phyloP scores from a whole-genome alignment of 305 asterid genomes.

The Fraxinus platypoda region DNA sequence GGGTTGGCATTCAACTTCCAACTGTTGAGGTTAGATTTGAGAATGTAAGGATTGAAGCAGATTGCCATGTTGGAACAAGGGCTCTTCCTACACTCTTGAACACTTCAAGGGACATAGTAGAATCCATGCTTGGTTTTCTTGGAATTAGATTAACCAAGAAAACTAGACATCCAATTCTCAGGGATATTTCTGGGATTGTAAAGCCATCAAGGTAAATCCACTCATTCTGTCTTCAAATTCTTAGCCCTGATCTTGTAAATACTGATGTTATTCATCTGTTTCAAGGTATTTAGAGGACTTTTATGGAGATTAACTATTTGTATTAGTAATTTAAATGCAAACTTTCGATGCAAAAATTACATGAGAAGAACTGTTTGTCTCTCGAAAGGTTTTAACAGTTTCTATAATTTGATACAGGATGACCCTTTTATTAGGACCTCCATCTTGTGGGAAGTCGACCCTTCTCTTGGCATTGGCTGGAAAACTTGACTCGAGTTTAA shows the following conservation, averaged over 20 bases:
- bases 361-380: neutral
- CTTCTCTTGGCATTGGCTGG: conserved; percentile 64
- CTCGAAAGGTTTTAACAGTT: neutral
- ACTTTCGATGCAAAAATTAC: neutral
- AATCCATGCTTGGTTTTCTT: conserved; percentile 35
- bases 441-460: conserved; percentile 61
- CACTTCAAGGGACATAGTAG: conserved; percentile 47
- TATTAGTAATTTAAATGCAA: neutral
- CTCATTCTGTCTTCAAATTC: neutral
- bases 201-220: conserved; percentile 54
- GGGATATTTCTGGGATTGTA: conserved; percentile 52
- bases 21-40: conserved; percentile 61
- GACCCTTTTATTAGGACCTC: conserved; percentile 66
- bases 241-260: neutral
- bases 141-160: conserved; percentile 44
- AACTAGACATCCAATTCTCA: conserved; percentile 49
- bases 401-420: conserved; percentile 36
- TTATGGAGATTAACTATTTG: neutral
- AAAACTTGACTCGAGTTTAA: conserved; percentile 49
- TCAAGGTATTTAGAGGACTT: neutral
- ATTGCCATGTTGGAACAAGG: conserved; percentile 57
- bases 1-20: conserved; percentile 59
- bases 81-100: conserved; percentile 66
- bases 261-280: neutral
- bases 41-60: conserved; percentile 50